Evolutionary conservation across 2,329 filamentous ascomycete species (phyloP).

Genomic region (Aspergillus melleus): DNA sequence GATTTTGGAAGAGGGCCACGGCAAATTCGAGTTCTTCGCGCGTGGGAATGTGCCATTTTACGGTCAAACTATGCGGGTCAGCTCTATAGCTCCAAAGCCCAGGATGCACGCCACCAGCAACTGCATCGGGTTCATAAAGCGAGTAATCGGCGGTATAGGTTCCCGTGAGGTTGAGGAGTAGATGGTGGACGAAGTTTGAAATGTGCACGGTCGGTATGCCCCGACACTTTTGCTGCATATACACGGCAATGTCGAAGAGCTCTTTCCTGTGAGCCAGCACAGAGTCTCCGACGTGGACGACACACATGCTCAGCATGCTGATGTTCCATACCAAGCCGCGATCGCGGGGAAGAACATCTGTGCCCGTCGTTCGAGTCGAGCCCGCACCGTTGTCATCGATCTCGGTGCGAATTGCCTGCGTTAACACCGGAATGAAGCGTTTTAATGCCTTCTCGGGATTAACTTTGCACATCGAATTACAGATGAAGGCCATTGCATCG

Average conservation of each 20-base stretch:
- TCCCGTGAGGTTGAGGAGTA: conserved; percentile 89
- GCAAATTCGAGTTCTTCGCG: conserved; percentile 83
- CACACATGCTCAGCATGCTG: conserved; percentile 95
- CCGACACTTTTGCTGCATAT: conserved; percentile 95
- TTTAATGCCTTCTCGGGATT: conserved; percentile 91
- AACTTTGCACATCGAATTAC: conserved; percentile 93
- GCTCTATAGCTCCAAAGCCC: conserved; percentile 83
- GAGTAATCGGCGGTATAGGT: conserved; percentile 90
- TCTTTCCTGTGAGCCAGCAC: conserved; percentile 87
- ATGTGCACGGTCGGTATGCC: conserved; percentile 94
- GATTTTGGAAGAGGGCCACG: conserved; percentile 81
- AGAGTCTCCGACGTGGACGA: conserved; percentile 90
- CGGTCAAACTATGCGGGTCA: conserved; percentile 71
- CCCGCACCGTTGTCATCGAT: conserved; percentile 96
- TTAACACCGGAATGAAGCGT: conserved; percentile 84
- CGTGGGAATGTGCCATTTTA: conserved; percentile 87
- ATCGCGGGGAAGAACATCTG: conserved; percentile 89
- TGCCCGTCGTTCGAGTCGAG: conserved; percentile 88
- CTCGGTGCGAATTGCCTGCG: conserved; percentile 89
- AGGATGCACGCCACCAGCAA: conserved; percentile 70
- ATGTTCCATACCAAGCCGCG: conserved; percentile 94
- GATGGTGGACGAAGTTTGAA: conserved; percentile 95
- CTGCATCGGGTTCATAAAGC: conserved; percentile 77
- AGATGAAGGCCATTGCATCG: conserved; percentile 98
- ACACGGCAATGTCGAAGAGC: conserved; percentile 84